Conservation (phyloP, 306 rosid genomes). For the Glycyrrhiza uralensis region DNA sequence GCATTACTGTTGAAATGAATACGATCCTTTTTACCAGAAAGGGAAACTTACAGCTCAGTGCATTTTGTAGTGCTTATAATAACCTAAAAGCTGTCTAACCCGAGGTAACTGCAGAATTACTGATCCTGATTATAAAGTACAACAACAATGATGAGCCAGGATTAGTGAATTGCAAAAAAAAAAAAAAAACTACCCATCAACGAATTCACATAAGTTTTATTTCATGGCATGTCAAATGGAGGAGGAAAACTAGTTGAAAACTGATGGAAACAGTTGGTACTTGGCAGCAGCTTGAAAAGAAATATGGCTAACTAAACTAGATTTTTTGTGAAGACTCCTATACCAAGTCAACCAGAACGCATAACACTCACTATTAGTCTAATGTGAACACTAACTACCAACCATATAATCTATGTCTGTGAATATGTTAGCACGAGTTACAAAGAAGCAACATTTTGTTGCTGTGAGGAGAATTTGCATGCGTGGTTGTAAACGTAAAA, state of each 20-base stretch:
- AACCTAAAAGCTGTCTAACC: not conserved
- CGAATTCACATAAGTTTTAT: not conserved
- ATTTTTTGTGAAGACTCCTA: not conserved
- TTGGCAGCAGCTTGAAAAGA: not conserved
- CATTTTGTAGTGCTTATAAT: conserved; percentile 1
- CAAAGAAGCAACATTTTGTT: no score
- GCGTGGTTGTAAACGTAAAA: no score
- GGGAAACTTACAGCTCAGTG: not conserved
- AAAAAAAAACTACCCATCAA: not conserved
- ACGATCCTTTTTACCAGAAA: not conserved
- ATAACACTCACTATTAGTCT: not conserved
- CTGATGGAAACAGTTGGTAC: not conserved
- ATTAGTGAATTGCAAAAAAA: not conserved
- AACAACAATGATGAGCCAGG: conserved; percentile 11
- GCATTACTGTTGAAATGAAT: conserved; percentile 10
- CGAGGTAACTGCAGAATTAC: not conserved
- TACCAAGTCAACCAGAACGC: not conserved
- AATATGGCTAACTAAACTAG: not conserved
- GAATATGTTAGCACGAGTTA: no score
- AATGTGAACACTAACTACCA: not conserved
- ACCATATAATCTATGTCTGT: not conserved
- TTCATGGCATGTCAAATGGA: not conserved
- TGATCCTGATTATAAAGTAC: conserved; percentile 11
- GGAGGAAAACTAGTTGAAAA: not conserved
- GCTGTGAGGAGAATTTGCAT: no score